Conservation (phyloP, 2,329 filamentous ascomycete genomes). For the Graphium sp. region DNA sequence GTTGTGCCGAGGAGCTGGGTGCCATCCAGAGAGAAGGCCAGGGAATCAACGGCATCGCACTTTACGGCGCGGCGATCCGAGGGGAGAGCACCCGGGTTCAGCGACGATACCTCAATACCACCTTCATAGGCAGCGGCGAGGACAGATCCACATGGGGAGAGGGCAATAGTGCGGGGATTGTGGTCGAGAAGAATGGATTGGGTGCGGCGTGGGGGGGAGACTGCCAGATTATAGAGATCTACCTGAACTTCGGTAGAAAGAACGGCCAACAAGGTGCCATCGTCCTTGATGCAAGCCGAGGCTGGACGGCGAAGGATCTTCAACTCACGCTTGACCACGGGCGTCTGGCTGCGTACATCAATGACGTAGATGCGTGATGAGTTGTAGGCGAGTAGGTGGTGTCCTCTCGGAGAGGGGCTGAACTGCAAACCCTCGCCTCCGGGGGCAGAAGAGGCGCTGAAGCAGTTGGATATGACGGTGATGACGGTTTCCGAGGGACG, state of each 20-base stretch:
- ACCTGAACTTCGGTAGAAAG: conserved; percentile 70
- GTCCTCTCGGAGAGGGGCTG: conserved; percentile 58
- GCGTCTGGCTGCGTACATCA: conserved; percentile 41
- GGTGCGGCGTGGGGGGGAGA: conserved; percentile 49
- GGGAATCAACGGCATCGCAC: conserved; percentile 56
- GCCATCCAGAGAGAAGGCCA: conserved; percentile 63
- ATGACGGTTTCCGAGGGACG: conserved; percentile 55
- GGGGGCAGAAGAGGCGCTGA: conserved; percentile 68
- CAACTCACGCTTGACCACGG: conserved; percentile 58
- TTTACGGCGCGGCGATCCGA: conserved; percentile 63
- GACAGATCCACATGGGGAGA: conserved; percentile 69
- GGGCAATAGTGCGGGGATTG: conserved; percentile 57
- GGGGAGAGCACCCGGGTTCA: conserved; percentile 43
- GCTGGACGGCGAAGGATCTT: conserved; percentile 63
- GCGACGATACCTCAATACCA: conserved; percentile 73
- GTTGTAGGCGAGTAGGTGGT: conserved; percentile 64
- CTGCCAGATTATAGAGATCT: conserved; percentile 62
- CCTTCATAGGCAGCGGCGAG: conserved; percentile 73
- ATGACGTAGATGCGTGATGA: conserved; percentile 73
- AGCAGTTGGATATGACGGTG: conserved; percentile 68
- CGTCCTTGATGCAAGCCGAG: conserved; percentile 63
- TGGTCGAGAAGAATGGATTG: conserved; percentile 66
- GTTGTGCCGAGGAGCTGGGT: conserved; percentile 67
- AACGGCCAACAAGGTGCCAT: conserved; percentile 61
- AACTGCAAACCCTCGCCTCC: conserved; percentile 79